Conservation (phyloP, 306 rosid genomes). For the Pterocarpus macrocarpus region DNA sequence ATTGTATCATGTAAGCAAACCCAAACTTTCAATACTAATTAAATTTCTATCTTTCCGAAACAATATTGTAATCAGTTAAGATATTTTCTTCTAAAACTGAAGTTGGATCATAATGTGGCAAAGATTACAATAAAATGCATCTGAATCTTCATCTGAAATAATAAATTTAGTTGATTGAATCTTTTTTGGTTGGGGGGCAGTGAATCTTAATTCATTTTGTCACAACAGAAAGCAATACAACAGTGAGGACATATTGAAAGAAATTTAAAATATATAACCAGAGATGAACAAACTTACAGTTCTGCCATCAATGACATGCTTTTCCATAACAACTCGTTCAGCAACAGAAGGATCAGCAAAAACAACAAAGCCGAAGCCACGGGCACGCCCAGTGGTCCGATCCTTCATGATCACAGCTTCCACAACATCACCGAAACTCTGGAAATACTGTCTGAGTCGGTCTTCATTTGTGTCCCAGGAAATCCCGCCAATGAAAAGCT, state of each 20-base stretch:
- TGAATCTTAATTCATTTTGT: slow-evolving; percentile 9
- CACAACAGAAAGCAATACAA: slow-evolving; percentile 31
- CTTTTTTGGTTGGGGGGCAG: not conserved
- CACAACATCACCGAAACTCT: slow-evolving; percentile 60
- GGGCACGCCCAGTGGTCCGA: slow-evolving; percentile 68
- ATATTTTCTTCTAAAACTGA: slow-evolving; percentile 25
- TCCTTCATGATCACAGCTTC: slow-evolving; percentile 73
- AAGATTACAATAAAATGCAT: slow-evolving; percentile 1
- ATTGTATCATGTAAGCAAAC: slow-evolving; percentile 22
- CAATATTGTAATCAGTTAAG: slow-evolving; percentile 6
- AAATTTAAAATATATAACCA: not conserved
- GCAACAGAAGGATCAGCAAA: slow-evolving; percentile 66
- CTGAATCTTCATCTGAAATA: not conserved
- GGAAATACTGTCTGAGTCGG: slow-evolving; percentile 66
- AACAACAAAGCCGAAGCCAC: slow-evolving; percentile 68
- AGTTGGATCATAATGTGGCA: slow-evolving; percentile 28
- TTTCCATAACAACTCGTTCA: slow-evolving; percentile 63
- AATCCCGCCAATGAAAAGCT: slow-evolving; percentile 91
- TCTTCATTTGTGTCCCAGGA: slow-evolving; percentile 76
- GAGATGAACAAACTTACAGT: slow-evolving; percentile 56
- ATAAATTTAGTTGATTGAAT: slow-evolving; percentile 27
- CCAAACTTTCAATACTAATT: not conserved
- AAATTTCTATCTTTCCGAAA: slow-evolving; percentile 3
- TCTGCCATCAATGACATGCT: slow-evolving; percentile 69
- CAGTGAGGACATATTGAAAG: slow-evolving; percentile 3